Conservation (phyloP, 371 early-diverging fungal species). For the Mortierella sp. region DNA sequence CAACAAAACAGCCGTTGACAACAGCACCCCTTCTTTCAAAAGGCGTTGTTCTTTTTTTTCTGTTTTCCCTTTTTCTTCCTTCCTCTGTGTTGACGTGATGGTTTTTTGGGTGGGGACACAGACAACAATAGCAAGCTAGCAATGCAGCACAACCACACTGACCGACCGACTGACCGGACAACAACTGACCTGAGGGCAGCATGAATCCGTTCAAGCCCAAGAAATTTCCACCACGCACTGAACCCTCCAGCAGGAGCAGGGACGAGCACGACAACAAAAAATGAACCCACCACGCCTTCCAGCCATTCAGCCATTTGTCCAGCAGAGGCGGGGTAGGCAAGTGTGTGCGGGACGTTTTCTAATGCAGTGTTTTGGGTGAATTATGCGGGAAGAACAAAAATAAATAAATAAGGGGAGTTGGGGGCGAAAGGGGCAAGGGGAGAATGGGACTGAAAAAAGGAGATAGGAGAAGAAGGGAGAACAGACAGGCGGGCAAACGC, state of each 20-base stretch:
- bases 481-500: not conserved
- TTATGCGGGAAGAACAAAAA: not conserved
- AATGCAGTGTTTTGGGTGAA: not conserved
- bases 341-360: not conserved
- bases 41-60: not conserved
- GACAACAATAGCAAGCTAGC: too few relatives aligned
- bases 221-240: too few relatives aligned
- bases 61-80: not conserved
- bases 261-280: too few relatives aligned
- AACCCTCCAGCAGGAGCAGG: too few relatives aligned
- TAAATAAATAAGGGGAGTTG: not conserved
- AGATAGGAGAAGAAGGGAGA: not conserved
- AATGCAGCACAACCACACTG: too few relatives aligned
- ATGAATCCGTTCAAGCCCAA: too few relatives aligned
- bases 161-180: too few relatives aligned
- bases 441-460: not conserved
- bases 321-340: too few relatives aligned
- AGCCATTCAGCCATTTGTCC: too few relatives aligned
- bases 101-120: too few relatives aligned
- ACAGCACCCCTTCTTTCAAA: not conserved
- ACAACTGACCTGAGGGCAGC: too few relatives aligned
- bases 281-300: too few relatives aligned
- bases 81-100: not conserved
- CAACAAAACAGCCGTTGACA: not conserved
- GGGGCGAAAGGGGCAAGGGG: not conserved